These are phyloP conservation scores for Cyberlindnera americana DNA, from an alignment of 805 yeast species.

Conservation along the genomic window DNA sequence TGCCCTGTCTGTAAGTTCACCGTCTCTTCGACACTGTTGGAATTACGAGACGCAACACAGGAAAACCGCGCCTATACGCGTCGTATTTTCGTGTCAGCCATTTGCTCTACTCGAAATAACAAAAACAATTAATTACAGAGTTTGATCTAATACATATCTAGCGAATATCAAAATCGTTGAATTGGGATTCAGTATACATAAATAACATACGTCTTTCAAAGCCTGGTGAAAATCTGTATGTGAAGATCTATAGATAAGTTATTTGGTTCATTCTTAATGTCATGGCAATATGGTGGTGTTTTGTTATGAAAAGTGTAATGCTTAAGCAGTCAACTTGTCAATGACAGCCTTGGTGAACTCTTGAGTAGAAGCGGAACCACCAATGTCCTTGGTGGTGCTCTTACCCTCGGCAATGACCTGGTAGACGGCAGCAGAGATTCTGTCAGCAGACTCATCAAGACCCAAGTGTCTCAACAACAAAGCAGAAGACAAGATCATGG, in stretches of 20 bases:
- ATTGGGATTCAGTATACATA: conserved; percentile 1
- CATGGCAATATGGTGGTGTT: neutral
- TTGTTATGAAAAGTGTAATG: neutral
- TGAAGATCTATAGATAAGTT: neutral
- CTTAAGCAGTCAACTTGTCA: conserved; percentile 28
- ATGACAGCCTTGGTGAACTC: conserved; percentile 93
- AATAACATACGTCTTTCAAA: conserved; percentile 1
- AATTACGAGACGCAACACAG: too few relatives aligned
- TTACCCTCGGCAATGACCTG: conserved; percentile 87
- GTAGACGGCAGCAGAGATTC: conserved; percentile 84
- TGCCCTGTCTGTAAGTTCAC: too few relatives aligned
- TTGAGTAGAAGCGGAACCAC: conserved; percentile 85
- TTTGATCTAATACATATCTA: too few relatives aligned
- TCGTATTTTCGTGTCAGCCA: too few relatives aligned
- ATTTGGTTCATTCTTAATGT: neutral
- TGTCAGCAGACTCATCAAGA: conserved; percentile 77
- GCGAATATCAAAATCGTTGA: conserved; percentile 2
- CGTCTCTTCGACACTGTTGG: too few relatives aligned
- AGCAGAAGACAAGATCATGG: conserved; percentile 87
- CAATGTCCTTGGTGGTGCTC: conserved; percentile 82
- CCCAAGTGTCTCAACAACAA: conserved; percentile 96
- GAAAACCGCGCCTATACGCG: too few relatives aligned
- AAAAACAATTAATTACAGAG: too few relatives aligned
- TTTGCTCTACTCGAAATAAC: too few relatives aligned
- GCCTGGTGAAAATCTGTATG: neutral